phyloP scores from a whole-genome alignment of 164 flowering plant species.

The Protea cynaroides region DNA sequence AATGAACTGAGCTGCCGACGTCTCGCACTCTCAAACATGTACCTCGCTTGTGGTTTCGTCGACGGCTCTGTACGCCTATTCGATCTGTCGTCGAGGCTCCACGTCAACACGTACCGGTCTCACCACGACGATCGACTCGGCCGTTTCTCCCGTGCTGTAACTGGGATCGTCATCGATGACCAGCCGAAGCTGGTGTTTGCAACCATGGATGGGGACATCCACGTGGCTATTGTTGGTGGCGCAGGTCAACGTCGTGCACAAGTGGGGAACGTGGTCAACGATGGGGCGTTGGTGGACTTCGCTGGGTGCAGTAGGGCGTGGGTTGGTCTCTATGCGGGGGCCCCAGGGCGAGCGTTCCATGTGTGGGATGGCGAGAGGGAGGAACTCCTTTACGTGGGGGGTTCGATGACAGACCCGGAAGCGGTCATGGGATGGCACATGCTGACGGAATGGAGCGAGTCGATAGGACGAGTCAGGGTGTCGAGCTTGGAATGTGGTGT shows the following conservation, averaged over 20 bases:
- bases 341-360: slow-evolving; percentile 63
- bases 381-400: slow-evolving; percentile 52
- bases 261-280: slow-evolving; percentile 43
- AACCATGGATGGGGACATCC: slow-evolving; percentile 66
- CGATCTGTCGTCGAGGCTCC: slow-evolving; percentile 36
- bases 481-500: slow-evolving; percentile 37
- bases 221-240: slow-evolving; percentile 32
- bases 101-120: slow-evolving; percentile 44
- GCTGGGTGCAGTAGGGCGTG: slow-evolving; percentile 60
- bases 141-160: slow-evolving; percentile 55
- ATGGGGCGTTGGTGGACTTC: slow-evolving; percentile 69
- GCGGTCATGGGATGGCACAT: slow-evolving; percentile 76
- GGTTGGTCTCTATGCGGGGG: slow-evolving; percentile 87
- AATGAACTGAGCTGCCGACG: slow-evolving; percentile 49
- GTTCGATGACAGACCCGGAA: slow-evolving; percentile 69
- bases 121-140: slow-evolving; percentile 53
- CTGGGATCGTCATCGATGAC: slow-evolving; percentile 53
- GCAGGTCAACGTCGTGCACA: slow-evolving; percentile 34
- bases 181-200: slow-evolving; percentile 46
- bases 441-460: slow-evolving; percentile 43
- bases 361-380: slow-evolving; percentile 65
- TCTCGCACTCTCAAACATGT: slow-evolving; percentile 52
- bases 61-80: slow-evolving; percentile 79
- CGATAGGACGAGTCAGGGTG: slow-evolving; percentile 62
- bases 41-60: slow-evolving; percentile 72